These are phyloP conservation scores for Picea abies DNA, from an alignment of 83 land plant genomes.

Conservation along the genomic window DNA sequence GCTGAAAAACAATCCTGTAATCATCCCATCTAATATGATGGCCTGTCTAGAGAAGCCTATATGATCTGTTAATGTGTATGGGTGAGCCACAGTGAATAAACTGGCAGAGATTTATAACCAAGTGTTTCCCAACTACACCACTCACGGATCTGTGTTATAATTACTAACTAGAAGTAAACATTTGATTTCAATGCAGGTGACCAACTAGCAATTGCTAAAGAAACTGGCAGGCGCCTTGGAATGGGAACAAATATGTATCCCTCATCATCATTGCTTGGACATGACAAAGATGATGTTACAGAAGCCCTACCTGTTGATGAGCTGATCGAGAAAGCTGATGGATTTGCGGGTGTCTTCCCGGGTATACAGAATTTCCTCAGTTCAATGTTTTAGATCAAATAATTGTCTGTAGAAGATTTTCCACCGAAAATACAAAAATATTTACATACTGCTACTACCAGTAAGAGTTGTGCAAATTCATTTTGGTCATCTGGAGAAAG, in stretches of 20 bases:
- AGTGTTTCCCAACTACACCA: not conserved
- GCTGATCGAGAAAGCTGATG: slow-evolving; percentile 49
- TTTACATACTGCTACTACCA: not conserved
- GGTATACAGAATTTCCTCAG: slow-evolving; percentile 8
- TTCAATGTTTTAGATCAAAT: not conserved
- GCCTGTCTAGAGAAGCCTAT: not conserved
- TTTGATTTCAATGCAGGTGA: slow-evolving; percentile 32
- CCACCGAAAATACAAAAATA: not conserved
- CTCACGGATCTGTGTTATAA: not conserved
- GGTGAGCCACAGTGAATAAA: not conserved
- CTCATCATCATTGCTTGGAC: slow-evolving; percentile 70
- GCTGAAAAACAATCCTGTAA: not conserved
- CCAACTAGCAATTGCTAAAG: slow-evolving; percentile 69
- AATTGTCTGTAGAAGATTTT: not conserved
- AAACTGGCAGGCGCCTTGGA: slow-evolving; percentile 66
- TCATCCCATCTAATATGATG: not conserved
- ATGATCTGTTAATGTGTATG: not conserved
- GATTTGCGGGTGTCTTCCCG: slow-evolving; percentile 51
- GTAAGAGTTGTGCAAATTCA: too few species aligned
- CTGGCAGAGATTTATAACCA: not conserved
- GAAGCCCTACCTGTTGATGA: slow-evolving; percentile 41
- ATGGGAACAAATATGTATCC: slow-evolving; percentile 89
- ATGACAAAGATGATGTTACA: slow-evolving; percentile 54
- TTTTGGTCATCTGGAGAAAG: not conserved
- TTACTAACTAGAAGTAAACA: not conserved